Evolutionary conservation across 345 rosid species (phyloP), one percentile per base, ranked within the genome.

Genomic region (Acer campestre): DNA sequence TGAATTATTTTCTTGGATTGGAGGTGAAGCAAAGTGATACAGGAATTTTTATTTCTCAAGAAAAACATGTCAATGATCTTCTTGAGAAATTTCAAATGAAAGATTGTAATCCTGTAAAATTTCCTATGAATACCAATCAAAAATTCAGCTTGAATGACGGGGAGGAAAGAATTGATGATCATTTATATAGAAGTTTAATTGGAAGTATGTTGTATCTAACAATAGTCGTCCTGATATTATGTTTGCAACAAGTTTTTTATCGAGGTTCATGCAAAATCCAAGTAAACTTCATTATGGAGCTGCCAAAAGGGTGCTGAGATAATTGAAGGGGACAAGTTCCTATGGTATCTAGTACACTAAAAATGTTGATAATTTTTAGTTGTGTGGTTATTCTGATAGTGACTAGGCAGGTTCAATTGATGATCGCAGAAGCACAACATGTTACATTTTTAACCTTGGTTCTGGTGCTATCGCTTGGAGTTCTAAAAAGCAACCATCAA

Each of bases 281-380:
- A n/a, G n/a, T n/a, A n/a, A n/a, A n/a, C n/a, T n/a, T n/a, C n/a
- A 71, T 56, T 71, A 29, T 71, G 38, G 17, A 17, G 75, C 25
- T 22, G 46, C 27, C 14, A 40, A 40, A 40, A 40, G 44, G 44
- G 8, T 40, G 44, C 8, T 55, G 5, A 17, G n/a, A 40, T 35
- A 58, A 7, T 20, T 72, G 7, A 56, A 55, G 1, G 14, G 31
- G 2, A 67, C 51, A 6, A 13, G 11, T 18, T 17, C 6, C 18
- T 40, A 40, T 40, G 44, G 44, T 40, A 40, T 40, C 44, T 40
- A 9, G 44, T 40, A 7, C 44, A 40, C 9, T 6, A 38, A 1
- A 29, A 29, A 29, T 29, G 4, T 12, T 6, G 10, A 27, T 18
- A 44, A 25, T 40, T 27, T 31, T 2, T 10, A 56, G 13, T 14